Evolutionary conservation across 1,139 yeast genomes (phyloP), one percentile per base, ranked within the genome.

Genomic region (Pichia sp.): DNA sequence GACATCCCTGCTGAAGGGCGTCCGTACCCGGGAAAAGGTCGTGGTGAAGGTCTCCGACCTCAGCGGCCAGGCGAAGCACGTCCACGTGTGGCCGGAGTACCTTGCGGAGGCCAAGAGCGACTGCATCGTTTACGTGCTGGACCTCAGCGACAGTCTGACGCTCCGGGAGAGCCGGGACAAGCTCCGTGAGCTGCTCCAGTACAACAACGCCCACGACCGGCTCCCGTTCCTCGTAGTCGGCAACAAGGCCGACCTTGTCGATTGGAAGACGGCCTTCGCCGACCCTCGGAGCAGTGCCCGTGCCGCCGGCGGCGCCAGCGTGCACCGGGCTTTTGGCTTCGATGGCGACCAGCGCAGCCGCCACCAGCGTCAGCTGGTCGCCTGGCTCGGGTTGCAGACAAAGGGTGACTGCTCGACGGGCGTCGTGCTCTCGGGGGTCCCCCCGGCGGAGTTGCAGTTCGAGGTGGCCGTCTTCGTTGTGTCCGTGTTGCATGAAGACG

Each of bases 1-100:
- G 23, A 19, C 23, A 19, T 2, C 23, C 23, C 23, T 19, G 23
- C 23, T 19, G 23, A 19, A 19, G 23, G 23, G 23, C 23, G 23
- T 19, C 23, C 34, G 34, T 8, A 2, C 34, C 34, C 34, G 34
- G 16, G 52, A 49, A 16, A 40, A 15, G 11, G 7, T 44, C 8
- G 38, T 61, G 13, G 50, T 66, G 23, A 60, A 59, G 49, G 49
- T 63, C 8, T 54, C 56, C 45, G 69, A 66, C 51, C 49, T 64
- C 40, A 62, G 67, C 53, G 69, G 69, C n/a, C 69, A 65, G 38
- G 32, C 41, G 32, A 60, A 56, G 49, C 50, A 57, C 34, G 63
- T 58, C 13, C 38, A 56, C 31, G 15, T 57, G 11, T 66, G 69
- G 69, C 31, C 50, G 11, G 53, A 57, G 5, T 40, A 47, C 15